Base-by-base conservation (phyloP, 192 early-diverging fungal species). In the Backusella westeae region DNA sequence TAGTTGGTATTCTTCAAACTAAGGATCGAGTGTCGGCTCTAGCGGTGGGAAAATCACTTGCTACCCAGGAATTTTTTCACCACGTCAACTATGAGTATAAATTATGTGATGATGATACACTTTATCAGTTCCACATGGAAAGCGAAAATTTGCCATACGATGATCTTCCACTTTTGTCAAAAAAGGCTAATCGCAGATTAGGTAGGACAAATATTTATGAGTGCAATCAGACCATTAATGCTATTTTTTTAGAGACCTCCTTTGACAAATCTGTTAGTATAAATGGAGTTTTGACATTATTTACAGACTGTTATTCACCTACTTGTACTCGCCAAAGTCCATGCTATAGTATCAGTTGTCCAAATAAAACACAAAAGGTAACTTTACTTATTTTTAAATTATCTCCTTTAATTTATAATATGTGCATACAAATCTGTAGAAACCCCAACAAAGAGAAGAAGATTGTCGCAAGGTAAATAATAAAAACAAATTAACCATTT, bases 291-390 rank as follows among this genome's bases (percentile, higher is more conserved):
- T 95, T 97, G 82, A 95, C 94, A 0, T 85, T 94, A 32, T 85
- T 98, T 70, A 92, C 96, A 0, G 90, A 94, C 71, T 98, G 97
- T 82, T 98, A 98, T 83, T 97, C 96, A 26, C 94, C 95, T 0
- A 97, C 95, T 0, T 98, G 97, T 81, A 87, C 92, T 1, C 78
- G 81, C 29, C 92, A 90, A 44, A 88, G 86, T 69, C 83, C 91
- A 6, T 98, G 96, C 80, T 98, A 98, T 83, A 96, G 94, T 76
- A 89, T 93, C 7, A 88, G 91, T 5, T 97, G 97, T 73, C 96
- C 96, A 8, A 80, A 92, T 14, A 86, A 90, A 71, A 78, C 90
- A 56, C 90, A 93, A 75, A 90, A 94, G 88, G 70, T 72, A 44
- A 19, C 39, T 23, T 49, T 44, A 26, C 23, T 66, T 38, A 15